These are phyloP conservation scores for Thielaviopsis ethacetica DNA, from an alignment of 2,329 filamentous ascomycete genomes.

Conservation along the genomic window DNA sequence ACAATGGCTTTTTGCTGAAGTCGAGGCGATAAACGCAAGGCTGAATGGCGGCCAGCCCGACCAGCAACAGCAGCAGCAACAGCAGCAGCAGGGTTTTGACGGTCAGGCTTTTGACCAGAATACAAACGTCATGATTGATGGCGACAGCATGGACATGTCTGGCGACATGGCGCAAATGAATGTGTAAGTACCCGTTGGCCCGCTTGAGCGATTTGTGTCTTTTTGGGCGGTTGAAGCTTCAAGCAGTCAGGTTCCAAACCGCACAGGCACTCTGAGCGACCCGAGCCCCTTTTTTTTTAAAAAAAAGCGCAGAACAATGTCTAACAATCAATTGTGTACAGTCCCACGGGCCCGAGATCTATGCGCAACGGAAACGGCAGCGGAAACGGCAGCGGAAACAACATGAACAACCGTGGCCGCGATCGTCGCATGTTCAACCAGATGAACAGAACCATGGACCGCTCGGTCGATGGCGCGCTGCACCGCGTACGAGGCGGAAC, in stretches of 20 bases:
- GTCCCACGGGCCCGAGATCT: slow-evolving; percentile 84
- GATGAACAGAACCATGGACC: slow-evolving; percentile 60
- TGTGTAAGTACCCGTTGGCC: slow-evolving; percentile 32
- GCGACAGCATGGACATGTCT: slow-evolving; percentile 10
- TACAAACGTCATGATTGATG: neutral
- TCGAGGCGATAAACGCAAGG: slow-evolving; percentile 49
- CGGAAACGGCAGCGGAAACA: slow-evolving; percentile 16
- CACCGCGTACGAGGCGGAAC: slow-evolving; percentile 61
- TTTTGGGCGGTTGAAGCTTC: no score
- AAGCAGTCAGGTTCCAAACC: neutral
- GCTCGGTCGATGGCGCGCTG: slow-evolving; percentile 55
- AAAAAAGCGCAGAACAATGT: neutral
- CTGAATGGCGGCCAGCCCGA: slow-evolving; percentile 29
- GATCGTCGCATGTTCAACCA: slow-evolving; percentile 77
- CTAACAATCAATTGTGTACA: slow-evolving; percentile 22
- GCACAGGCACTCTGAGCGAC: neutral
- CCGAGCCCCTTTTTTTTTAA: slow-evolving; percentile 1
- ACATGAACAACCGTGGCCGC: slow-evolving; percentile 37
- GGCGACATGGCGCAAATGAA: slow-evolving; percentile 28
- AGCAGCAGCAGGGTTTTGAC: neutral
- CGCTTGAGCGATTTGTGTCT: slow-evolving; percentile 23
- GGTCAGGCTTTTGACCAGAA: neutral
- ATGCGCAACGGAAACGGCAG: slow-evolving; percentile 58
- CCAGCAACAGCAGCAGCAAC: neutral
- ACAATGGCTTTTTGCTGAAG: slow-evolving; percentile 83